Evolutionary conservation across 1,284 basidiomycete species (phyloP).

Genomic region (Sporisorium iseilematis-ciliati): DNA sequence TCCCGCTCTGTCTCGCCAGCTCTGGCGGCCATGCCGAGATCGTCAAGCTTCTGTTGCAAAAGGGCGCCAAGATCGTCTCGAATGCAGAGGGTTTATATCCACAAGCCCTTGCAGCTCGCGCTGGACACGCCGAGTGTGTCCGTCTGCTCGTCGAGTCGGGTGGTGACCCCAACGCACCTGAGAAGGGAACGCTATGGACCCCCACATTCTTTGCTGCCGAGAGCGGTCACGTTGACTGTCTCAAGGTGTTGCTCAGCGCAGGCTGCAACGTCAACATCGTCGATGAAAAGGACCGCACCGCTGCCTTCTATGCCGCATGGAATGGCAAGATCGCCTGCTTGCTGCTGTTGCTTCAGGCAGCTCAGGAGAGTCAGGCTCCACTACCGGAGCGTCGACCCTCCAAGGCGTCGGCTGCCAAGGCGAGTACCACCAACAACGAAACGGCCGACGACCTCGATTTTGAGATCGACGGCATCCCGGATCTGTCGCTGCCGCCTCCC

Average conservation of each 20-base stretch:
- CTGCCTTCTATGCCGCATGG: constrained; percentile 97
- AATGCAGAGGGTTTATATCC: constrained; percentile 97
- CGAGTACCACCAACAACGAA: constrained; percentile 8
- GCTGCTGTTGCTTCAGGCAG: constrained; percentile 72
- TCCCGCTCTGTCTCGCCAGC: constrained; percentile 90
- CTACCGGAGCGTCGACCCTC: constrained; percentile 6
- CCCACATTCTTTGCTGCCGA: constrained; percentile 95
- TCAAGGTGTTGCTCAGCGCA: constrained; percentile 82
- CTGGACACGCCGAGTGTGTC: constrained; percentile 88
- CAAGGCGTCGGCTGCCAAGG: constrained; percentile 33
- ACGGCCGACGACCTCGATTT: constrained; percentile 60
- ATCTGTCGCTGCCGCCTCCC: constrained; percentile 92
- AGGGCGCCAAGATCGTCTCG: constrained; percentile 82
- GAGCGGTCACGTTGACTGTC: constrained; percentile 83
- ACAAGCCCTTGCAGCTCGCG: constrained; percentile 96
- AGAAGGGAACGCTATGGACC: constrained; percentile 97
- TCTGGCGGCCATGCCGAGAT: constrained; percentile 89
- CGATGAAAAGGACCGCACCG: constrained; percentile 87
- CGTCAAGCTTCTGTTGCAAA: constrained; percentile 80
- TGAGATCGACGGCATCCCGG: constrained; percentile 86
- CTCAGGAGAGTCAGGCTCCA: constrained; percentile 22
- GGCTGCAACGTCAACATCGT: constrained; percentile 80
- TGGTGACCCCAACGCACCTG: constrained; percentile 75
- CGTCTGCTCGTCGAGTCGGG: constrained; percentile 77
- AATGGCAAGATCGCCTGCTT: constrained; percentile 82